Evolutionary conservation across 306 rosid species (phyloP).

Genomic region (Gillenia trifoliata): DNA sequence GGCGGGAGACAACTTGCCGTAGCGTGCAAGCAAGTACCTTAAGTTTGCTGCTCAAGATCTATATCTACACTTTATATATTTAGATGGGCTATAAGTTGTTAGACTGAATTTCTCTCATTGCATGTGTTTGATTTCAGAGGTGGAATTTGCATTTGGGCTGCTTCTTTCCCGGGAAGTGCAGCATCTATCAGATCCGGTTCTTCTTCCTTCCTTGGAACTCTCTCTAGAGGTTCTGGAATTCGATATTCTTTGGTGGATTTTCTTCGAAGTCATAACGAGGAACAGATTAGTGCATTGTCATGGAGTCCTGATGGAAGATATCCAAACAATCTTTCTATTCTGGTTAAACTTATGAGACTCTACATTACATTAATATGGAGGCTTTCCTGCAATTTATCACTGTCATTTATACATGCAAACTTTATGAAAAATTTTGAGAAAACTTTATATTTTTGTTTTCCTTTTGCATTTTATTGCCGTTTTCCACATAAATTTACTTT

Average conservation of each 20-base stretch:
- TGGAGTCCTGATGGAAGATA: slow-evolving; percentile 99
- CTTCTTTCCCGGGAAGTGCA: slow-evolving; percentile 84
- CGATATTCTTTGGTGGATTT: slow-evolving; percentile 79
- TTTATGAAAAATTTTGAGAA: background rate
- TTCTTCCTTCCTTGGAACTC: slow-evolving; percentile 66
- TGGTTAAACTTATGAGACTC: background rate
- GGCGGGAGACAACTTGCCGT: slow-evolving; percentile 73
- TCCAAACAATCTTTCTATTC: slow-evolving; percentile 34
- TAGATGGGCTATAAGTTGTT: background rate
- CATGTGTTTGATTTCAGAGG: slow-evolving; percentile 40
- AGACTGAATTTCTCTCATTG: slow-evolving; percentile 15
- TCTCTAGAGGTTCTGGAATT: slow-evolving; percentile 79
- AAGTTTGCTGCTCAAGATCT: background rate
- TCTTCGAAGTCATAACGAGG: slow-evolving; percentile 60
- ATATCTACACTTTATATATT: slow-evolving; percentile 4
- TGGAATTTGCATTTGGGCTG: slow-evolving; percentile 88
- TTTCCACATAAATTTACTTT: background rate
- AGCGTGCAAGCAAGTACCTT: slow-evolving; percentile 81
- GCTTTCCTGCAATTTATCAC: slow-evolving; percentile 1
- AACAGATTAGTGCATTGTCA: slow-evolving; percentile 74
- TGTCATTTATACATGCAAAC: background rate
- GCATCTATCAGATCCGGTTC: slow-evolving; percentile 79
- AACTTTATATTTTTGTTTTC: background rate
- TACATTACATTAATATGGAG: slow-evolving; percentile 8
- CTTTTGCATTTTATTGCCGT: background rate